phyloP scores from a whole-genome alignment of 169 alveolate genomes.

The Blepharisma undulans region DNA sequence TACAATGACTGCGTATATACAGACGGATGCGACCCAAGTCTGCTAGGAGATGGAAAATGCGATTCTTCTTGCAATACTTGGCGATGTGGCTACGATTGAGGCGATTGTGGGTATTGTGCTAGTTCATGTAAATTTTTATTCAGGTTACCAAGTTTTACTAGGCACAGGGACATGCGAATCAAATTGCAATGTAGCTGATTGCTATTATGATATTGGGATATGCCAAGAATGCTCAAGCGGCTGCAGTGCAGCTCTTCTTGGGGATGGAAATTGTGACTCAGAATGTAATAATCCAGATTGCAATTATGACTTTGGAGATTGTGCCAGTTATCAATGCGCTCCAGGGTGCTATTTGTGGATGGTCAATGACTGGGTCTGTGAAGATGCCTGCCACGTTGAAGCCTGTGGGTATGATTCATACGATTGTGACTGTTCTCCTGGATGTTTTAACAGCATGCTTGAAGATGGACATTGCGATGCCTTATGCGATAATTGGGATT shows the following conservation, averaged over 20 bases:
- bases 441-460: not conserved
- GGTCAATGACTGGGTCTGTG: not conserved
- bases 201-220: not conserved
- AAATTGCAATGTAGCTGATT: not conserved
- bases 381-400: not conserved
- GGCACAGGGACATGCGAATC: not conserved
- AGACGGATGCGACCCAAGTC: not conserved
- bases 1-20: not conserved
- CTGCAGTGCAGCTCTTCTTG: not conserved
- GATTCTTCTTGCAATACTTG: not conserved
- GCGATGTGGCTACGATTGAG: not conserved
- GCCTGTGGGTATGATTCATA: not conserved
- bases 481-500: not conserved
- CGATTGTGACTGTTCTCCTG: not conserved
- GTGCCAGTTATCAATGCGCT: not conserved
- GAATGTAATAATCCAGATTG: not conserved
- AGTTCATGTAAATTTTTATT: not conserved
- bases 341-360: not conserved
- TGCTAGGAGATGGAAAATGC: not conserved
- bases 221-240: not conserved
- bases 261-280: conserved; percentile 6
- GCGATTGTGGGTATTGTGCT: not conserved
- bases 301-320: not conserved
- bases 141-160: not conserved
- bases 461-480: not conserved